These are phyloP conservation scores for Verticillium albo-atrum DNA, from an alignment of 2,329 filamentous ascomycete genomes.

Conservation along the genomic window DNA sequence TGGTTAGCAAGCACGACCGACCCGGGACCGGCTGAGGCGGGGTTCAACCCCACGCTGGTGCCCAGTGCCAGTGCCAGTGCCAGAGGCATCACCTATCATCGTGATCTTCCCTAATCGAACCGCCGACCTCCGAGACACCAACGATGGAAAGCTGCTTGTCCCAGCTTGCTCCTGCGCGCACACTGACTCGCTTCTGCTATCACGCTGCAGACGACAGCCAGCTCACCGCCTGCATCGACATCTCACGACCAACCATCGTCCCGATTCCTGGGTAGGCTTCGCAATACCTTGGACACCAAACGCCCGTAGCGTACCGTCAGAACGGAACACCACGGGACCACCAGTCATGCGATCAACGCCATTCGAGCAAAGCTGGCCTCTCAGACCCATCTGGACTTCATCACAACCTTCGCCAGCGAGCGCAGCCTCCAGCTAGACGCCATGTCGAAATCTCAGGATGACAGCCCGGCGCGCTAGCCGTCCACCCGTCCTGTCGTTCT, in stretches of 20 bases:
- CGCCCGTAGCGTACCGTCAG: not conserved
- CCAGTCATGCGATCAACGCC: not conserved
- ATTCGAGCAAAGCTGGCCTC: not conserved
- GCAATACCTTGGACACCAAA: not conserved
- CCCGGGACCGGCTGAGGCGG: no score
- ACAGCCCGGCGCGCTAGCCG: not conserved
- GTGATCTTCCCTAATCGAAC: no score
- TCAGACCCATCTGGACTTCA: not conserved
- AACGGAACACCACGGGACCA: not conserved
- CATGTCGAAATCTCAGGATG: not conserved
- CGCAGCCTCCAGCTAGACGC: not conserved
- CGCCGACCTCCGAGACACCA: not conserved
- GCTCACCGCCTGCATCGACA: not conserved
- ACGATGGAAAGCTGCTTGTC: not conserved
- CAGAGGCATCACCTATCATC: no score
- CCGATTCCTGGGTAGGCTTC: not conserved
- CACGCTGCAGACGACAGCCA: not conserved
- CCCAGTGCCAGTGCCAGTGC: no score
- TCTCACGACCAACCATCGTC: not conserved
- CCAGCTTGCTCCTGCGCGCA: not conserved
- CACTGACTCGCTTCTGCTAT: not conserved
- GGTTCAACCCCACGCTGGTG: no score
- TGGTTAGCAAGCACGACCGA: no score
- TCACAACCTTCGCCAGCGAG: not conserved
- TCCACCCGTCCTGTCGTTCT: not conserved